Base-by-base conservation (phyloP, 2,329 filamentous ascomycete species). In the Cladophialophora psammophila region DNA sequence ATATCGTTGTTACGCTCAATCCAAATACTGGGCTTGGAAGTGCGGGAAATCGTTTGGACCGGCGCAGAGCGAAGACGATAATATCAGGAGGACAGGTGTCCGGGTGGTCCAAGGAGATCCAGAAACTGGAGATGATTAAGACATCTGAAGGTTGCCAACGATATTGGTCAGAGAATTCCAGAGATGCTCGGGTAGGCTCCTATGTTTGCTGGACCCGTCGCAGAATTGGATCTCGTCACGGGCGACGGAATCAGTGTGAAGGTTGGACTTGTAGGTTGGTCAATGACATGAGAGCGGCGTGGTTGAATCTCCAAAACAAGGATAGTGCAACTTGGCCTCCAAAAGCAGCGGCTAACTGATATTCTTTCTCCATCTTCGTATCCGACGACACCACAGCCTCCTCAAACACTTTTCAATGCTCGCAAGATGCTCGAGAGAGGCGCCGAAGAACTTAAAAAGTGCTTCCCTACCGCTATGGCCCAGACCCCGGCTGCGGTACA, bases 391-490 rank as follows among this genome's bases (percentile, higher is more conserved):
- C 40, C 34, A 5, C 31, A 18, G 53, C 35, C 59, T 15, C 42
- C 4, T 15, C 13, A 54, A 26, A 40, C 40, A 31, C 26, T 45
- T 34, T 60, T 65, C 63, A 40, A 68, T 68, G 66, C 63, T 68
- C 42, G 66, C 63, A 60, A 53, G 63, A 60, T 68, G 66, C 63
- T 60, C 59, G 35, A 35, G 26, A 36, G 32, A 55, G 45, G 63
- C 66, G 58, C 35, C 66, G 50, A 26, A 50, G 50, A 50, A 55
- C 50, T 57, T 66, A 59, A 56, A 57, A 26, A 13, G 57, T 50
- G 65, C 38, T 34, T 31, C 38, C 12, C 45, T 48, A n/a, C 15
- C 40, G 34, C 35, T 38, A 20, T 35, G 50, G 52, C 32, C 48
- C 7, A 59, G 35, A 15, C 15, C 15, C 5, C 3, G 9, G 18